A percentile compares a stretch with the other conserved stretches of the same genome.
Conservation (phyloP, 2,329 filamentous ascomycete species). For the Nigrospora sphaerica region DNA sequence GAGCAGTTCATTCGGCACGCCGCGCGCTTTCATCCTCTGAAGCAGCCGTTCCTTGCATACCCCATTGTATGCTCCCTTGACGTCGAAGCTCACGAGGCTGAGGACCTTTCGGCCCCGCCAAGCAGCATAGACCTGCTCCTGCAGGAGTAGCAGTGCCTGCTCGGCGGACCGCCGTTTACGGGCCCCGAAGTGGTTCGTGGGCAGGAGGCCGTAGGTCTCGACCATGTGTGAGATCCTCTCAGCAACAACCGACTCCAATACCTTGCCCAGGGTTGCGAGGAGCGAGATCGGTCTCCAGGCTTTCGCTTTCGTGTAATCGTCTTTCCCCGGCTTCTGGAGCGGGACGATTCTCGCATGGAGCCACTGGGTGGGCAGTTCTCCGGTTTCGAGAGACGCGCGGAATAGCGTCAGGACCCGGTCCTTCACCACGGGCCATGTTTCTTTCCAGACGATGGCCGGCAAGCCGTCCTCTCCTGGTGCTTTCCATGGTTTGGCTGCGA, state of each 20-base stretch:
- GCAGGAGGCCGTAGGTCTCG: constrained; percentile 21
- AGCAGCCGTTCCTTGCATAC: constrained; percentile 24
- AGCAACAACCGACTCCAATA: constrained; percentile 13
- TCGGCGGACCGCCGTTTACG: constrained; percentile 24
- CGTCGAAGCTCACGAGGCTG: constrained; percentile 28
- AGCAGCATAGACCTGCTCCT: constrained; percentile 19
- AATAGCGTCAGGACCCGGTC: constrained; percentile 8
- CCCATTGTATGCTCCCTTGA: constrained; percentile 32
- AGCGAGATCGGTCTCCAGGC: constrained; percentile 18
- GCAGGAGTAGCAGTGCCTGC: constrained; percentile 22
- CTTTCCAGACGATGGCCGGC: constrained; percentile 6
- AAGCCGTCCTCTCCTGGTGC: constrained; percentile 12
- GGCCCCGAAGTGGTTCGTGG: constrained; percentile 28
- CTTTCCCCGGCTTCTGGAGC: constrained; percentile 18
- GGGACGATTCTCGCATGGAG: constrained; percentile 18
- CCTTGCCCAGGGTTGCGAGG: constrained; percentile 17
- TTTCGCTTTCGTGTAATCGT: constrained; percentile 16
- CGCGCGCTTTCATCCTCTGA: constrained; percentile 10
- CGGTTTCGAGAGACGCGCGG: constrained; percentile 8
- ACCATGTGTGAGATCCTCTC: constrained; percentile 19
- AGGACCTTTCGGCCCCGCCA: constrained; percentile 15
- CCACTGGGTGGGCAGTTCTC: constrained; percentile 12
- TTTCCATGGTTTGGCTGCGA: constrained; percentile 12
- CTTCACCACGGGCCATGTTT: background rate
- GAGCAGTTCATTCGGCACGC: constrained; percentile 10